Evolutionary conservation across 768 basidiomycete species (phyloP).

Genomic region (Collybia mongolica): DNA sequence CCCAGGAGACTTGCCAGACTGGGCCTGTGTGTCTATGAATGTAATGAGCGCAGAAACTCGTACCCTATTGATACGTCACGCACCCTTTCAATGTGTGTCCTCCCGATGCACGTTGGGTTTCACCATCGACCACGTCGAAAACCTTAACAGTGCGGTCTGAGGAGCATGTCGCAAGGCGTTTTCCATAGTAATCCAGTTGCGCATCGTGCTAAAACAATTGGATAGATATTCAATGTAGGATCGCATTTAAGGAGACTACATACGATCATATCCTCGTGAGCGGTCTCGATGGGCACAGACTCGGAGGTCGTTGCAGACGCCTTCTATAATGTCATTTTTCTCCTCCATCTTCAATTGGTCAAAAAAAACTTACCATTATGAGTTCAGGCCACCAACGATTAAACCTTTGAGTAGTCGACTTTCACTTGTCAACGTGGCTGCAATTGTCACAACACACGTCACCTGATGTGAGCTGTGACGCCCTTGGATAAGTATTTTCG

Average conservation of each 20-base stretch:
- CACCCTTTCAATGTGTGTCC: constrained; percentile 84
- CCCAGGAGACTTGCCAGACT: constrained; percentile 99
- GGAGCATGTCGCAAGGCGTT: constrained; percentile 94
- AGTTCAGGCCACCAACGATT: background rate
- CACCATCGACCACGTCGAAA: constrained; percentile 92
- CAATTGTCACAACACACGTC: no score
- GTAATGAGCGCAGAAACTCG: background rate
- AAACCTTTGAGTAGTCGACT: no score
- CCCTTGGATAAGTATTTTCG: no score
- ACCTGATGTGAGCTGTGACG: no score
- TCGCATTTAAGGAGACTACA: constrained; percentile 23
- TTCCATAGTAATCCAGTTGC: constrained; percentile 97
- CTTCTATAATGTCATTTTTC: constrained; percentile 20
- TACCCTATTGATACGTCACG: constrained; percentile 15
- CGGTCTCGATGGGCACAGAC: constrained; percentile 87
- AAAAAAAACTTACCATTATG: background rate
- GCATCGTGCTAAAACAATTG: constrained; percentile 80
- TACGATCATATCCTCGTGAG: constrained; percentile 99
- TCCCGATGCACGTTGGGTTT: constrained; percentile 57
- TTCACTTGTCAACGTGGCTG: no score
- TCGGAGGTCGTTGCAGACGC: constrained; percentile 57
- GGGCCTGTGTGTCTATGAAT: constrained; percentile 84
- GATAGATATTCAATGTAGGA: constrained; percentile 2
- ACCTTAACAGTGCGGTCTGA: constrained; percentile 94
- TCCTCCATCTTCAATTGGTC: background rate